Base-by-base conservation (phyloP, 352 stramenopile genomes). In the Pythium phragmitis region DNA sequence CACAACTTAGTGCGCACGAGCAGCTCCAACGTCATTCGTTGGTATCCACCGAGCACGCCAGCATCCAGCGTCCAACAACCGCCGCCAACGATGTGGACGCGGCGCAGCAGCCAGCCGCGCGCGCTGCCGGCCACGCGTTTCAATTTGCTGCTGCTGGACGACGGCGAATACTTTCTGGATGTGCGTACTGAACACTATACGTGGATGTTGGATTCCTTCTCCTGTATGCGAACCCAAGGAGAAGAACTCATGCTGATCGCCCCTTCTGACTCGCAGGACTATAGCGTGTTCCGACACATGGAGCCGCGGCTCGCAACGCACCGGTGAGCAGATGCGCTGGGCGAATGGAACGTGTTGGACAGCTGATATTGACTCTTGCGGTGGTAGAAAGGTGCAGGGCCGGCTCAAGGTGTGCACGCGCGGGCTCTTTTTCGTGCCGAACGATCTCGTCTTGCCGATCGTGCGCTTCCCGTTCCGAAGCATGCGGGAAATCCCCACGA, bases 141-240 rank as follows among this genome's bases (percentile, higher is more conserved):
- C 76, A 96, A 96, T 73, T 76, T 98, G 65, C 72, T 98, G 59
- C 72, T 97, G 41, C 79, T 98, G 3, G 94, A 98, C 70, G 91
- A 98, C 63, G 93, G 92, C 60, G 94, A 98, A 79, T 97, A 92
- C 68, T 98, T 98, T 69, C 88, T 98, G 21, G 90, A 96, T 85
- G 89, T 95, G 75, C 50, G 74, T 46, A 19, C 16, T 39, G 34
- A 13, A 39, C 9, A 16, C 14, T 17, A 36, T 5, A 26, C 8
- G 16, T 49, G 17, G 34, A 13, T 6, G 34, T 39, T 30, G 26
- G 26, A 30, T 5, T 30, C 26, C 26, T 30, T 30, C 1, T 46
- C 2, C 41, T 46, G 26, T 30, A 30, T 42, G 37, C 11, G 11
- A 42, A 42, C 37, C 37, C 3, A 5, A 30, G 26, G 26, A 30